A percentile compares a stretch with the other conserved stretches of the same genome.
Evolutionary conservation across 2,329 filamentous ascomycete genomes (phyloP).

Genomic region (Teratosphaeria zuluensis): DNA sequence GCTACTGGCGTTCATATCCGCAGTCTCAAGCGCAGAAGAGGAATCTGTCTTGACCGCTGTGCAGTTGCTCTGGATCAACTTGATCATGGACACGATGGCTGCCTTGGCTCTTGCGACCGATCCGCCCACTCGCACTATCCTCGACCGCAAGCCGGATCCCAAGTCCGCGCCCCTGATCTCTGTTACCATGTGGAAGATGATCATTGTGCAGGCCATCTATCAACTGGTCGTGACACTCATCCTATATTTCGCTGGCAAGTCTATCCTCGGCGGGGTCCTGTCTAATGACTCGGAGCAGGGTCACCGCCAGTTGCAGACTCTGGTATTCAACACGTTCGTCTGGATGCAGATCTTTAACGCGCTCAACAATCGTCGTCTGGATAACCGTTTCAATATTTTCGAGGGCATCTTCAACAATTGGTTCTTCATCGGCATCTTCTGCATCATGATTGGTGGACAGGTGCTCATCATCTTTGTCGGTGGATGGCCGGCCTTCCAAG

Average conservation of each 20-base stretch:
- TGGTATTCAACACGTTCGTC: slow-evolving; percentile 96
- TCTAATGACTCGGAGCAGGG: slow-evolving; percentile 27
- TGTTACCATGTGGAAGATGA: slow-evolving; percentile 98
- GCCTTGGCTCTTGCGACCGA: slow-evolving; percentile 83
- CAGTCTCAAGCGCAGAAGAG: slow-evolving; percentile 61
- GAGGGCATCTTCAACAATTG: slow-evolving; percentile 76
- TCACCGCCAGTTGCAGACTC: slow-evolving; percentile 53
- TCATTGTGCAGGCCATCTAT: slow-evolving; percentile 82
- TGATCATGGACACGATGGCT: slow-evolving; percentile 96
- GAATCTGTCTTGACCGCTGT: slow-evolving; percentile 75
- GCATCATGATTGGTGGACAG: slow-evolving; percentile 81
- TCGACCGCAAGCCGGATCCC: slow-evolving; percentile 69
- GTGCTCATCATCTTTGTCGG: slow-evolving; percentile 84
- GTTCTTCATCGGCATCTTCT: slow-evolving; percentile 81
- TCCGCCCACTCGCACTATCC: slow-evolving; percentile 70
- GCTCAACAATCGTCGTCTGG: slow-evolving; percentile 89
- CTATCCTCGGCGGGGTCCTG: slow-evolving; percentile 49
- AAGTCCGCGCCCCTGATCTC: slow-evolving; percentile 73
- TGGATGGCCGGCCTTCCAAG: slow-evolving; percentile 63
- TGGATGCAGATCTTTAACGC: slow-evolving; percentile 99
- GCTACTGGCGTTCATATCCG: slow-evolving; percentile 75
- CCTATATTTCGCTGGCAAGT: slow-evolving; percentile 64
- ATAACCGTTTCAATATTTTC: slow-evolving; percentile 93
- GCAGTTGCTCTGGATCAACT: slow-evolving; percentile 89
- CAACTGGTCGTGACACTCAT: slow-evolving; percentile 72